These are phyloP conservation scores for Umbelopsis ramanniana DNA, from an alignment of 192 early-diverging fungal species.

Conservation along the genomic window DNA sequence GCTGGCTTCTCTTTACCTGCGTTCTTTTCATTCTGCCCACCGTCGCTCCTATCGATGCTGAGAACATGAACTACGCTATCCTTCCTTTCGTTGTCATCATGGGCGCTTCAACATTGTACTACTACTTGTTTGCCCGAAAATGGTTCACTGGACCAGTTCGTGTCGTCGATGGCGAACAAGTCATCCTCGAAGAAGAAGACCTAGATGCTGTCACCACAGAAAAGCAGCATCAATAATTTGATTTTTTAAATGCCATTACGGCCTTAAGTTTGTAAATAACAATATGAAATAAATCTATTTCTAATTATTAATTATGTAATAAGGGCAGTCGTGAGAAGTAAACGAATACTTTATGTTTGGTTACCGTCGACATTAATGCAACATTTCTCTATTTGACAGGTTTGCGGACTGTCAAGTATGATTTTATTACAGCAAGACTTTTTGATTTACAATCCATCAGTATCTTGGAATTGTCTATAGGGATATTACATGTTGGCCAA, in stretches of 20 bases:
- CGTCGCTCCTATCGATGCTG: slow-evolving; percentile 43
- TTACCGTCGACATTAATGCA: too few relatives aligned
- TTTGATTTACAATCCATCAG: too few relatives aligned
- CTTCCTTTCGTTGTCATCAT: slow-evolving; percentile 53
- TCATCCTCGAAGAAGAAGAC: slow-evolving; percentile 39
- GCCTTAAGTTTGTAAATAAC: neutral
- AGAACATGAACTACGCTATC: slow-evolving; percentile 55
- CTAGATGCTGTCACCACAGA: neutral
- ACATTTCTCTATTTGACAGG: too few relatives aligned
- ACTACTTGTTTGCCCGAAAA: slow-evolving; percentile 54
- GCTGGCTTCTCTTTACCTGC: slow-evolving; percentile 48
- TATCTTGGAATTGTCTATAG: too few relatives aligned
- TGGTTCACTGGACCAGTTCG: slow-evolving; percentile 54
- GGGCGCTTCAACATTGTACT: slow-evolving; percentile 48
- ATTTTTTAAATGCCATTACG: neutral
- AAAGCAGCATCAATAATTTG: slow-evolving; percentile 3
- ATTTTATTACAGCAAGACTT: too few relatives aligned
- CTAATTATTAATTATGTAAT: neutral
- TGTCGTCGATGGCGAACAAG: slow-evolving; percentile 31
- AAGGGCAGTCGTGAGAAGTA: neutral
- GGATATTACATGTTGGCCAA: slow-evolving; percentile 49
- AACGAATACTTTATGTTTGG: too few relatives aligned
- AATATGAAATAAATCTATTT: neutral
- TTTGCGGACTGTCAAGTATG: too few relatives aligned
- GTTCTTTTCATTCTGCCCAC: slow-evolving; percentile 46